Evolutionary conservation across 306 rosid species (phyloP), one percentile per base, ranked within the genome.

Genomic region (Hippophae tibetana): DNA sequence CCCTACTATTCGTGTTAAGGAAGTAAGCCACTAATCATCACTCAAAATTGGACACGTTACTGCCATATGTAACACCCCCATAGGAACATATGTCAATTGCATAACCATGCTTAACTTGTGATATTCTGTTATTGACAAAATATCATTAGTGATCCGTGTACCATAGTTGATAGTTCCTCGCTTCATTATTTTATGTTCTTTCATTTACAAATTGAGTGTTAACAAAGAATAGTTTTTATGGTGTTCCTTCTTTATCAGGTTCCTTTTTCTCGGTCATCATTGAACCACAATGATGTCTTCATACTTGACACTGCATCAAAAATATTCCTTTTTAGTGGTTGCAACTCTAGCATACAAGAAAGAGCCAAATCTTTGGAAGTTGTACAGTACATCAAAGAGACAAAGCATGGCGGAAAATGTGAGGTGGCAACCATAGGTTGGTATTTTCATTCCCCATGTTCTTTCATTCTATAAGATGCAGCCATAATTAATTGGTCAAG

Each of bases 331-430:
- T 87, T 92, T 65, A 85, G 96, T 66, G 98, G 96, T 12, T 85
- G 95, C 86, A 85, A 87, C 64, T 85, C 96, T 58, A 85, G 81
- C 78, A 83, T 80, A 68, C 98, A 87, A 85, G 98, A 92, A 77
- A 74, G 98, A 76, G 98, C 98, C 26, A 92, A 92, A 79, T 89
- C 75, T 61, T 76, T 92, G 86, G 98, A 87, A 74, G 95, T 92
- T 78, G 90, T 89, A 67, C 87, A 83, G 61, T 87, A 92, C 54
- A 82, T 92, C 58, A 92, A 83, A 76, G 96, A 87, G 56, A 82
- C 84, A 50, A 92, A 77, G 56, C 98, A 92, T 67, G 64, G 72
- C 56, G 93, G 84, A 71, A 88, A 84, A 27, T 87, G 95, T 13
- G 86, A 83, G 62, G 85, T 92, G 81, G 92, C 90, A 64, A 73